Evolutionary conservation across 2,329 filamentous ascomycete species (phyloP).

Genomic region (Cercospora nicotianae): DNA sequence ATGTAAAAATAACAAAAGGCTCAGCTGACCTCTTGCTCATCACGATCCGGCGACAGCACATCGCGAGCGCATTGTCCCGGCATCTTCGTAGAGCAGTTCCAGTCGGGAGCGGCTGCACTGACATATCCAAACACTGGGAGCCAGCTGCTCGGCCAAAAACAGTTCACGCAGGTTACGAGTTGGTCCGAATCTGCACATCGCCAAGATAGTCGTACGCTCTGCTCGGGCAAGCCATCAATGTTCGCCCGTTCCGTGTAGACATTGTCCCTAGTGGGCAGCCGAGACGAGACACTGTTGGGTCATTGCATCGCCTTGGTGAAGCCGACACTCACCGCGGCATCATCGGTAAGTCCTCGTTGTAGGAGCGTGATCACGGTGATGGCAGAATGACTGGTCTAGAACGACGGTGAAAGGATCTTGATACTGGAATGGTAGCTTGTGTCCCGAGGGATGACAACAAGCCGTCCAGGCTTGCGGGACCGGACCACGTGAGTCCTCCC

Average conservation of each 20-base stretch:
- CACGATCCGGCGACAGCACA: not conserved
- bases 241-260: not conserved
- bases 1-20: not conserved
- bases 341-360: not conserved
- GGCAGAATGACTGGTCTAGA: not conserved
- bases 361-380: not conserved
- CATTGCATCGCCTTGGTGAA: not conserved
- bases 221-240: not conserved
- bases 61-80: not conserved
- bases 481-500: not conserved
- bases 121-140: not conserved
- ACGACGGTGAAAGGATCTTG: not conserved
- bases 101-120: not conserved
- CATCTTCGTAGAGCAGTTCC: not conserved
- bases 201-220: not conserved
- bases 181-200: not conserved
- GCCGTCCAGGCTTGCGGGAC: not conserved
- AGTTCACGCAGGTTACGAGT: not conserved
- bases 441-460: not conserved
- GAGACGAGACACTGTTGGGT: not conserved
- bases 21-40: not conserved
- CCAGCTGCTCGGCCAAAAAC: not conserved
- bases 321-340: not conserved
- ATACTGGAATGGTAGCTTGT: slow-evolving; percentile 6
- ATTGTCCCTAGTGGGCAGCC: not conserved